A percentile compares a stretch with the other conserved stretches of the same genome.
Evolutionary conservation across 2,329 filamentous ascomycete genomes (phyloP).

Genomic region (Xylaria multiplex): DNA sequence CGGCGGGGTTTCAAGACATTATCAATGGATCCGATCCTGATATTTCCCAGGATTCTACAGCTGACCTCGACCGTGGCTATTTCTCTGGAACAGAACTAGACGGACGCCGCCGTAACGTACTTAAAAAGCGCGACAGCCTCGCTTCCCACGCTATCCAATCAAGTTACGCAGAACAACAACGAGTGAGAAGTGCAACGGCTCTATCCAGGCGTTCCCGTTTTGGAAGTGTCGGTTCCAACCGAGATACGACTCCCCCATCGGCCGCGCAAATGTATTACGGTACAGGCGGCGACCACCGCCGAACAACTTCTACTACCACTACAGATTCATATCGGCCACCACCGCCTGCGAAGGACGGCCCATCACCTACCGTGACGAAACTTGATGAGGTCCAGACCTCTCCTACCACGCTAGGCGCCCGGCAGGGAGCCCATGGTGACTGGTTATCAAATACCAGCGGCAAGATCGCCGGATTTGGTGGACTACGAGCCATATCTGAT

Average conservation of each 20-base stretch:
- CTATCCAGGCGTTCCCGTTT: slow-evolving; percentile 80
- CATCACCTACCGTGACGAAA: slow-evolving; percentile 68
- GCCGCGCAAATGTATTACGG: slow-evolving; percentile 78
- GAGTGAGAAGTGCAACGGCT: slow-evolving; percentile 71
- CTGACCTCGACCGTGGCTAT: slow-evolving; percentile 86
- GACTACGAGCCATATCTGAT: slow-evolving; percentile 88
- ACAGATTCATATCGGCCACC: slow-evolving; percentile 63
- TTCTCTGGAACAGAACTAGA: slow-evolving; percentile 91
- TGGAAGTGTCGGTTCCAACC: slow-evolving; percentile 79
- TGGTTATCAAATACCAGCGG: slow-evolving; percentile 67
- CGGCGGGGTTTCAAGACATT: slow-evolving; percentile 61
- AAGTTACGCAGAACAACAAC: slow-evolving; percentile 80
- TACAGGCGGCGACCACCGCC: slow-evolving; percentile 61
- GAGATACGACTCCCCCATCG: slow-evolving; percentile 69
- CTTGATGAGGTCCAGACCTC: slow-evolving; percentile 61
- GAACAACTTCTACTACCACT: slow-evolving; percentile 69
- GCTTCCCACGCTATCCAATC: slow-evolving; percentile 73
- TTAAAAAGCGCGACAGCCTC: slow-evolving; percentile 79
- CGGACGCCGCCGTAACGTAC: slow-evolving; percentile 73
- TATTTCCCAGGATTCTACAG: slow-evolving; percentile 57
- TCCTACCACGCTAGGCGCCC: slow-evolving; percentile 56
- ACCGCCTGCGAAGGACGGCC: slow-evolving; percentile 63
- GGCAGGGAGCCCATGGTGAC: slow-evolving; percentile 61
- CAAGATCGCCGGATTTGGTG: slow-evolving; percentile 64
- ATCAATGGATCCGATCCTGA: slow-evolving; percentile 52